phyloP scores from a whole-genome alignment of 306 rosid species.

The Comarum palustre region DNA sequence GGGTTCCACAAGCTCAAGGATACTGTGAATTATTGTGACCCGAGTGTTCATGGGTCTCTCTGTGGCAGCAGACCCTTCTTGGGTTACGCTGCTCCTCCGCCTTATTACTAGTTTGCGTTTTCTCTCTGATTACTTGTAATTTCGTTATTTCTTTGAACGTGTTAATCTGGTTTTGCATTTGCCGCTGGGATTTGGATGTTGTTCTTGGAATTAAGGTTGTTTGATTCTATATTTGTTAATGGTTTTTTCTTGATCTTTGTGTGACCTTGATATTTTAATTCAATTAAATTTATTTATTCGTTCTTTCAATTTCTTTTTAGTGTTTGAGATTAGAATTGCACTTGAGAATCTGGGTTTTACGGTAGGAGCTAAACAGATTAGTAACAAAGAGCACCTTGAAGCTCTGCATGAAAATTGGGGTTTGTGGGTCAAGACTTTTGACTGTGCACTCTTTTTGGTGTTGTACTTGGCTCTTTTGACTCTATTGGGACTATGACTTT shows the following conservation, averaged over 20 bases:
- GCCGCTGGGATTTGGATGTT: neutral
- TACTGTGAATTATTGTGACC: conserved; percentile 44
- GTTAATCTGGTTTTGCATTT: neutral
- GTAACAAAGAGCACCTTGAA: neutral
- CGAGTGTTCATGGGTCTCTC: conserved; percentile 22
- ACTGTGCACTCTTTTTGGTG: neutral
- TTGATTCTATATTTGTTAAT: neutral
- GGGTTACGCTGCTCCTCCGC: conserved; percentile 29
- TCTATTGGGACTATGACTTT: neutral
- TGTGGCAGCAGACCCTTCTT: conserved; percentile 50
- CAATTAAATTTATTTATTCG: neutral
- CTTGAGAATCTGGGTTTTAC: neutral
- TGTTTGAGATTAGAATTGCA: neutral
- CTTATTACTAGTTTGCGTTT: conserved; percentile 35
- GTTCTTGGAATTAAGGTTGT: conserved; percentile 14
- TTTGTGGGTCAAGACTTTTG: neutral
- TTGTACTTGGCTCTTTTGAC: neutral
- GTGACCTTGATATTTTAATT: neutral
- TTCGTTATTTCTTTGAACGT: neutral
- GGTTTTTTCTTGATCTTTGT: neutral
- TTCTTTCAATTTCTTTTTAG: neutral
- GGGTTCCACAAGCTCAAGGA: conserved; percentile 69
- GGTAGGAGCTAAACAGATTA: neutral
- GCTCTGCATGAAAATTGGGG: neutral
- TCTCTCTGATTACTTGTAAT: neutral